Evolutionary conservation across 1,284 basidiomycete species (phyloP), one percentile per base, ranked within the genome.

Genomic region (Naganishia sp.): DNA sequence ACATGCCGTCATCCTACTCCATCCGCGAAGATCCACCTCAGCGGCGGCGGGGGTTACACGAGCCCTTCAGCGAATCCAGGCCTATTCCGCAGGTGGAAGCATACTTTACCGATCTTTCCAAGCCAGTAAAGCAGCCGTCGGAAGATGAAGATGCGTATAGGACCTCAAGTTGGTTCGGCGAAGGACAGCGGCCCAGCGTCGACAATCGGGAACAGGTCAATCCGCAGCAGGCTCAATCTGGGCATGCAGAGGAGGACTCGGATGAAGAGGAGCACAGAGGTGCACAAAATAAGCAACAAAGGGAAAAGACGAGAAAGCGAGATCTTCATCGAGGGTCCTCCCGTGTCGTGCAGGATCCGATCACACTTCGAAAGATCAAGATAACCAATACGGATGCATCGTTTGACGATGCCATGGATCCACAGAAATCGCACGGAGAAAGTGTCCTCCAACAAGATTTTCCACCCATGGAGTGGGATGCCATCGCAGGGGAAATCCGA

Each of bases 371-470:
- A 18, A 54, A 47, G 35, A 46, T 66, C 32, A n/a, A 53, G 39
- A 66, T 62, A 25, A 66, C 54, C n/a, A 66, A 66, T 45, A 66
- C 65, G 28, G 58, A 66, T 23, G 65, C 52, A 13, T 58, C 57
- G 15, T 61, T 62, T 45, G 51, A 62, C 23, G 52, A 61, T 41
- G 65, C 65, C 15, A 42, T 49, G 42, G 65, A 66, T 32, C 65
- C 57, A 6, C 15, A 41, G 15, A 56, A 52, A 21, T 66, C 65
- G 3, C 65, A 45, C 15, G 65, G 65, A 17, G 23, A 28, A 13
- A 61, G 51, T 17, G 45, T 54, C 3, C 43, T 66, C 2, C 39
- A 49, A 28, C 47, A 50, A 18, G 65, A 58, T 23, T 66, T 66
- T 42, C 65, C 65, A 42, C 65, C 65, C 3, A 23, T 62, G 11